Evolutionary conservation across 139 green algal genomes (phyloP), one percentile per base, ranked within the genome.

Genomic region (Pseudopediastrum boryanum): DNA sequence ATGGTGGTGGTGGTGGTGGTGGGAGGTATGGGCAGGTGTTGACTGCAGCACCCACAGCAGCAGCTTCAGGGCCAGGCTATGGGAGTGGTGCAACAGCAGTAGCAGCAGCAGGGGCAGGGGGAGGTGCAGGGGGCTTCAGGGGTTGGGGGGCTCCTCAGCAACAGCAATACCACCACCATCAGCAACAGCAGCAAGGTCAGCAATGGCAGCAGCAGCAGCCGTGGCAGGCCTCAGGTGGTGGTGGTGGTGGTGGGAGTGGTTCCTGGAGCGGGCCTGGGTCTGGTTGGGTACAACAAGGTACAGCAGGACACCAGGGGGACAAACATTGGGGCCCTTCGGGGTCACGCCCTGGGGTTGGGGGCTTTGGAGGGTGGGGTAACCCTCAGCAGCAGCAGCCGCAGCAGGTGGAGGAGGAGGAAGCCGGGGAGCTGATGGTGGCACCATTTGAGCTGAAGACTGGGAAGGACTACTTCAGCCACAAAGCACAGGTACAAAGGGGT

Each of bases 361-460:
- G 13, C 69, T n/a, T 50, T 23, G 16, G 33, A 29, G 43, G 0
- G 12, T n/a, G n/a, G n/a, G n/a, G n/a, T n/a, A n/a, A n/a, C n/a
- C n/a, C n/a, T n/a, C 72, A 70, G 61, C 65, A 85, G 41, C 71
- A 52, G 54, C 63, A 61, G 81, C 71, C 66, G 43, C 58, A 68
- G 80, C 85, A 78, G 46, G 54, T 59, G 12, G 3, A 0, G 21
- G 4, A 73, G 23, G n/a, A 41, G 39, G 29, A 52, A 27, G 29
- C 7, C 66, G 27, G 50, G 35, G 80, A 48, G 66, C 27, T 71
- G 21, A 19, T 90, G 16, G 76, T 98, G 59, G 87, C 87, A n/a
- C 96, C 96, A 0, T 90, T 99, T 67, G 96, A 99, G 81, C 92
- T 98, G 85, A 99, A 99, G 87, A 97, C 90, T 23, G 96, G 95